Evolutionary conservation across 306 rosid genomes (phyloP).

Genomic region (Cucurbita ficifolia): DNA sequence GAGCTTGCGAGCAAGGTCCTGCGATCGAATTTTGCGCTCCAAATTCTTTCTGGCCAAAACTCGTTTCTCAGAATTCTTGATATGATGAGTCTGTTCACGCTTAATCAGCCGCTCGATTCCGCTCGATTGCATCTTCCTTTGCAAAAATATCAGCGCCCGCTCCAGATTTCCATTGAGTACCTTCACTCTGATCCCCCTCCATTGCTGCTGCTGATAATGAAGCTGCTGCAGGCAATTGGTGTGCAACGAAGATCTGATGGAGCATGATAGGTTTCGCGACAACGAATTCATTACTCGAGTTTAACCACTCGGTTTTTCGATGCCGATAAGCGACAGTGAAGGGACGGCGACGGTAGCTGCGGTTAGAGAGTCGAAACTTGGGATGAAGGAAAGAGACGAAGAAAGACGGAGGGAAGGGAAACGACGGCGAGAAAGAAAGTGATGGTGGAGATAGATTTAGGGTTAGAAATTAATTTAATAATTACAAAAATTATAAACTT

Average conservation of each 20-base stretch:
- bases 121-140: slow-evolving; percentile 66
- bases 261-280: slow-evolving; percentile 22
- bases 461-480: too few species aligned
- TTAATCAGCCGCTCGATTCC: slow-evolving; percentile 82
- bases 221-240: slow-evolving; percentile 18
- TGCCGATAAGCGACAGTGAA: background rate
- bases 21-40: slow-evolving; percentile 43
- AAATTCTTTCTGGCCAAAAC: slow-evolving; percentile 53
- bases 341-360: too few species aligned
- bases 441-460: too few species aligned
- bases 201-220: slow-evolving; percentile 31
- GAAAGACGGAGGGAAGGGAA: too few species aligned
- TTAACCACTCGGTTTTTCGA: background rate
- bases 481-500: too few species aligned
- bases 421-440: too few species aligned
- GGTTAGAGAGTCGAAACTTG: too few species aligned
- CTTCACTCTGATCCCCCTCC: slow-evolving; percentile 65
- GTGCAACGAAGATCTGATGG: slow-evolving; percentile 21
- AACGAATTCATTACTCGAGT: slow-evolving; percentile 40
- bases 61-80: slow-evolving; percentile 89
- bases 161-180: slow-evolving; percentile 58
- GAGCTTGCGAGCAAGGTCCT: slow-evolving; percentile 68
- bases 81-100: slow-evolving; percentile 44
- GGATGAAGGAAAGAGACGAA: too few species aligned
- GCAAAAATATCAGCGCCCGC: slow-evolving; percentile 40